phyloP scores from a whole-genome alignment of 2,329 filamentous ascomycete genomes.

The Sphaerulina vaccinii region DNA sequence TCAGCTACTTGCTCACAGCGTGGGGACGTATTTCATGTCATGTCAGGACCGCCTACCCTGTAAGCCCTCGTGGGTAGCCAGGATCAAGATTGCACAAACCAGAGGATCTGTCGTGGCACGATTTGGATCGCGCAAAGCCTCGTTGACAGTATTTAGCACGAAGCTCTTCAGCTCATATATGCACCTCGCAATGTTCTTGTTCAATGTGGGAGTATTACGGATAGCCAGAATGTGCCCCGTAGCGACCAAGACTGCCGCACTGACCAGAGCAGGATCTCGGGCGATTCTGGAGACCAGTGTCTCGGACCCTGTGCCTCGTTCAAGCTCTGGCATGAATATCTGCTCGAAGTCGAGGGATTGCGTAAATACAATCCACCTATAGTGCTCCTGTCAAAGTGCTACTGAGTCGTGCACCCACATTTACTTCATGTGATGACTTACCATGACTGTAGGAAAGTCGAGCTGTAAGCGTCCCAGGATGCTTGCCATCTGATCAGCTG shows the following conservation, averaged over 20 bases:
- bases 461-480: background rate
- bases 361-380: slow-evolving; percentile 9
- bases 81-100: slow-evolving; percentile 16
- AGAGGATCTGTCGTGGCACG: slow-evolving; percentile 24
- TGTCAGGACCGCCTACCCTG: background rate
- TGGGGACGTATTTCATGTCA: too few species aligned
- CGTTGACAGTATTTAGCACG: slow-evolving; percentile 26
- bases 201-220: background rate
- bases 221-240: slow-evolving; percentile 7
- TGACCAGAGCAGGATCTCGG: slow-evolving; percentile 1
- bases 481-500: background rate
- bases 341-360: slow-evolving; percentile 5
- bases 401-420: background rate
- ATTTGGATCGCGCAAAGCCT: slow-evolving; percentile 24
- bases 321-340: slow-evolving; percentile 6
- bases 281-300: background rate
- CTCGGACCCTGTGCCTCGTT: background rate
- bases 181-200: background rate
- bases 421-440: background rate
- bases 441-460: background rate
- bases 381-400: slow-evolving; percentile 7
- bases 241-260: slow-evolving; percentile 4
- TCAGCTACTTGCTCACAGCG: background rate
- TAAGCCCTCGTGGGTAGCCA: slow-evolving; percentile 10
- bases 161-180: slow-evolving; percentile 13